Conservation (phyloP, 2,329 filamentous ascomycete genomes). For the Tolypocladium inflatum region DNA sequence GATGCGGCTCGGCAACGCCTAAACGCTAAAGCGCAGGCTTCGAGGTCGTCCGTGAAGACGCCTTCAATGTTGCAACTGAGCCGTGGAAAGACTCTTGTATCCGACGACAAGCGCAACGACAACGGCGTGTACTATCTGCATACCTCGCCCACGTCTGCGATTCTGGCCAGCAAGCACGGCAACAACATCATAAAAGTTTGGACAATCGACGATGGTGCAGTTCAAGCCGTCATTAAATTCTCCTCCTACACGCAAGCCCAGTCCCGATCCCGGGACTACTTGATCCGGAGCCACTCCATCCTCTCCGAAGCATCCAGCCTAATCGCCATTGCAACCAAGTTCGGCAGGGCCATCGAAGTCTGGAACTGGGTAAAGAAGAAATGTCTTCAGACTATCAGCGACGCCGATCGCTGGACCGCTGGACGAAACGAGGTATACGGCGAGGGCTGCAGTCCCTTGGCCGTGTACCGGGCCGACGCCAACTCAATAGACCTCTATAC, state of each 20-base stretch:
- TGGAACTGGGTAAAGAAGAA: slow-evolving; percentile 30
- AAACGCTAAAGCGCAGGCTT: background rate
- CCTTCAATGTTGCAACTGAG: slow-evolving; percentile 4
- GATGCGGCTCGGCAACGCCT: background rate
- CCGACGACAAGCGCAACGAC: slow-evolving; percentile 18
- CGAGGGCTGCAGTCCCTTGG: slow-evolving; percentile 21
- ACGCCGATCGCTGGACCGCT: slow-evolving; percentile 28
- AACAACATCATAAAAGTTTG: slow-evolving; percentile 85
- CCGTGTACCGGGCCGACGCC: slow-evolving; percentile 22
- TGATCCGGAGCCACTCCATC: slow-evolving; percentile 32
- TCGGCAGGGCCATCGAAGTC: slow-evolving; percentile 28
- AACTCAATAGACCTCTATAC: slow-evolving; percentile 23
- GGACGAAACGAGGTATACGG: slow-evolving; percentile 25
- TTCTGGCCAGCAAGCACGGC: slow-evolving; percentile 25
- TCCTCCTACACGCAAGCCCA: slow-evolving; percentile 28
- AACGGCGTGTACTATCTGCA: slow-evolving; percentile 25
- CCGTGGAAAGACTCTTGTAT: slow-evolving; percentile 13
- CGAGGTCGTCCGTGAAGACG: background rate
- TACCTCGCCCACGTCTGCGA: slow-evolving; percentile 20
- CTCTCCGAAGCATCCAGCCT: slow-evolving; percentile 28
- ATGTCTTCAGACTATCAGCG: slow-evolving; percentile 25
- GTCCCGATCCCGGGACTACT: slow-evolving; percentile 28
- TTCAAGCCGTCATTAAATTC: slow-evolving; percentile 39
- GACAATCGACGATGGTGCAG: slow-evolving; percentile 72
- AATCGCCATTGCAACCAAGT: slow-evolving; percentile 27